Evolutionary conservation across 768 basidiomycete genomes (phyloP).

Genomic region (Xanthoconium purpureum): DNA sequence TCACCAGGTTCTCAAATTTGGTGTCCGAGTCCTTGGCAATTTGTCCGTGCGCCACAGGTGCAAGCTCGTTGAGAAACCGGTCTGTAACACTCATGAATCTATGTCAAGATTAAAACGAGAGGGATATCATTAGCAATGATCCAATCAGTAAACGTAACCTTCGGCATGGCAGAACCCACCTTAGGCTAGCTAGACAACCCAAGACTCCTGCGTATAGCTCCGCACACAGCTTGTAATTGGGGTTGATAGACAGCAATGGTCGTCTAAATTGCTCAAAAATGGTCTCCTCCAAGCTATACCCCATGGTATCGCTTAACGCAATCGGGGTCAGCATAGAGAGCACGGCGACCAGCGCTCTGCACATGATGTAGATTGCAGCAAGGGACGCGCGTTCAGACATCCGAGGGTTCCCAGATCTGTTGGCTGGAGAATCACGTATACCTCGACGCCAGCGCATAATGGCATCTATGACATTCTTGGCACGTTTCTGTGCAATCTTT

Average conservation of each 20-base stretch:
- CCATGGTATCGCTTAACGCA: slow-evolving; percentile 72
- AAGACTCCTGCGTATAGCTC: slow-evolving; percentile 83
- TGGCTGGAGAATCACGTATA: slow-evolving; percentile 59
- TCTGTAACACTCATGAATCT: slow-evolving; percentile 94
- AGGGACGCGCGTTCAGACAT: slow-evolving; percentile 68
- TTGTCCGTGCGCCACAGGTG: slow-evolving; percentile 69
- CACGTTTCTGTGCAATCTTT: slow-evolving; percentile 79
- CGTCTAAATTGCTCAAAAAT: slow-evolving; percentile 82
- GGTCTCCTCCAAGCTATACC: slow-evolving; percentile 79
- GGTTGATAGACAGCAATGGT: slow-evolving; percentile 60
- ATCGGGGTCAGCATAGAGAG: slow-evolving; percentile 72
- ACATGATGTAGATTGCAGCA: slow-evolving; percentile 87
- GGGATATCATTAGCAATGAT: neutral
- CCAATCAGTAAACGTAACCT: neutral
- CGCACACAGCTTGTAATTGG: slow-evolving; percentile 77
- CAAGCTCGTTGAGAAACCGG: slow-evolving; percentile 78
- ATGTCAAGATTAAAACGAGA: neutral
- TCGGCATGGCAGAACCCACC: slow-evolving; percentile 45
- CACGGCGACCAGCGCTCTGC: slow-evolving; percentile 77
- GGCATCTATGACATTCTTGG: slow-evolving; percentile 81
- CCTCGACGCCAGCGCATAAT: slow-evolving; percentile 84
- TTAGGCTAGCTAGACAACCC: slow-evolving; percentile 75
- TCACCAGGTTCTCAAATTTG: slow-evolving; percentile 81
- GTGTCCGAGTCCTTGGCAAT: slow-evolving; percentile 78
- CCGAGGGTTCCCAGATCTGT: slow-evolving; percentile 29